Percentiles rank a stretch among this genome's conserved stretches.
phyloP scores from a whole-genome alignment of 2,329 filamentous ascomycete species.

The Falciphora oryzae region DNA sequence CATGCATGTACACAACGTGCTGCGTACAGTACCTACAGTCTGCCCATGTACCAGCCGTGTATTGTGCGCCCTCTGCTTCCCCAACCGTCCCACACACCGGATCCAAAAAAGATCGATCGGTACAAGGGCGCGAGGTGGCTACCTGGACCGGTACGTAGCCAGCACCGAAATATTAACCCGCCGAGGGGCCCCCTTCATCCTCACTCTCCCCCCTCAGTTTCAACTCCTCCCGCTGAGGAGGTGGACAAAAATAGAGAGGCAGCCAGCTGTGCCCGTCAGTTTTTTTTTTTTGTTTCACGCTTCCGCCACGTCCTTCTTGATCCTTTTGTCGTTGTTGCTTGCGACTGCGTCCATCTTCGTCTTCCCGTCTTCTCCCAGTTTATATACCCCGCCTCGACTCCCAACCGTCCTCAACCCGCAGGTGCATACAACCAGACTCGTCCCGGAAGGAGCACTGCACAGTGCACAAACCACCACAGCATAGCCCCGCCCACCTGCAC shows the following conservation, averaged over 20 bases:
- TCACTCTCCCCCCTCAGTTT: background rate
- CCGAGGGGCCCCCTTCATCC: background rate
- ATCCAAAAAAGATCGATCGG: background rate
- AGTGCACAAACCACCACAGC: background rate
- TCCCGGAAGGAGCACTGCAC: background rate
- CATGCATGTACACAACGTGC: background rate
- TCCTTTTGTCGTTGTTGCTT: background rate
- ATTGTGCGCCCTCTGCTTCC: background rate
- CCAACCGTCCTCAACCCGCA: background rate
- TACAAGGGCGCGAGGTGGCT: too few species aligned
- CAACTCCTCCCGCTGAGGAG: background rate
- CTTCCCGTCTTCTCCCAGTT: background rate
- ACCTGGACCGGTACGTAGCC: background rate
- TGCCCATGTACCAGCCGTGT: background rate
- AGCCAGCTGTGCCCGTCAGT: background rate
- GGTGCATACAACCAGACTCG: too few species aligned
- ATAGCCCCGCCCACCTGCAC: background rate
- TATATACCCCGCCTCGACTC: background rate
- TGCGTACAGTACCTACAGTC: background rate
- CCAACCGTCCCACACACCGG: background rate
- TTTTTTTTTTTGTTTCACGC: background rate
- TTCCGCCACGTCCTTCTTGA: background rate
- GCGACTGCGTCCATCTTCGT: too few species aligned
- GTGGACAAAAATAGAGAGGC: background rate
- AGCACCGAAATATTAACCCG: background rate